Base-by-base conservation (phyloP, 495 filamentous ascomycete species). In the Penicillium canescens region DNA sequence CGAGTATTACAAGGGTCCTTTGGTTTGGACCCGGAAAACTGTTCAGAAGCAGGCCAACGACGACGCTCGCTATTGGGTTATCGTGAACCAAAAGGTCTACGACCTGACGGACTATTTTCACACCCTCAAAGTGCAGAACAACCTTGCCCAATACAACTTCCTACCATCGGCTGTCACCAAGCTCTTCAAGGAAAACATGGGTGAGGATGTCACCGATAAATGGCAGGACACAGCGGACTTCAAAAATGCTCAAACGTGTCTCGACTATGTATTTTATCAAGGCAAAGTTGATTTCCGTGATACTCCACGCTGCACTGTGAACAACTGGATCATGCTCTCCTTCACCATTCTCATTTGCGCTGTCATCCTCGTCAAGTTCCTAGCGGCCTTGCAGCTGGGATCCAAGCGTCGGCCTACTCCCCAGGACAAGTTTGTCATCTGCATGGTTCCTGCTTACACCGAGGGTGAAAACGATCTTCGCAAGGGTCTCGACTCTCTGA, bases 341-440 rank as follows among this genome's bases (percentile, higher is more conserved):
- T 96, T 97, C 67, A 88, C 91, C 37, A 77, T 92, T 58, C 75
- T 96, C 23, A 77, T 98, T 38, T 90, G 88, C 63, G 47, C 80
- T 11, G 90, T 96, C 47, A 89, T 98, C 52, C 58, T 86, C 13
- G 75, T 87, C 70, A 98, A 98, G 73, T 98, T 98, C 78, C 70
- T 98, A 61, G 88, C 94, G 50, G 94, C 94, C 40, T 79, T 98
- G 23, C 94, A 98, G 66, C 87, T 98, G 55, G 93, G 94, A 14
- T 88, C 90, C 42, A 97, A 96, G 73, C 86, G 89, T 26, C 88
- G 91, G 14, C 94, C 94, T 4, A 78, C 87, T 14, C 86, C 91
- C 23, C 94, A 98, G 71, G 94, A 98, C 67, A 98, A 97, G 67
- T 98, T 98, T 54, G 94, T 98, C 54, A 97, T 98, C 56, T 98